Percentiles rank a stretch among this genome's conserved stretches.
These are phyloP conservation scores for Ustilago vetiveriae DNA, from an alignment of 1,284 basidiomycete genomes.

Conservation along the genomic window DNA sequence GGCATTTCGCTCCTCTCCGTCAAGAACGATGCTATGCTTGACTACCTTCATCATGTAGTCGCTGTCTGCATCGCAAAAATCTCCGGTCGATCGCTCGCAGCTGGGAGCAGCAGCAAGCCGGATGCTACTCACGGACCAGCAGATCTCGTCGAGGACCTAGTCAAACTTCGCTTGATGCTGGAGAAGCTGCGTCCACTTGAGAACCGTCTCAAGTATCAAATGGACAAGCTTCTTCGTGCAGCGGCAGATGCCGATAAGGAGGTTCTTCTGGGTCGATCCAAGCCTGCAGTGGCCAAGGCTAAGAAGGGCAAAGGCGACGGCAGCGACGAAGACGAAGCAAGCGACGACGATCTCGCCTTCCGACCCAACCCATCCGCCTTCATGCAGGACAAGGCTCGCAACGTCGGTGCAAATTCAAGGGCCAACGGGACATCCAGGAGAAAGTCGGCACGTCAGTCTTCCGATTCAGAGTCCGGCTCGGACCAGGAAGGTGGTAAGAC, in stretches of 20 bases:
- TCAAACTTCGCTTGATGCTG: constrained; percentile 56
- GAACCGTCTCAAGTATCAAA: constrained; percentile 88
- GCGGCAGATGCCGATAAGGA: constrained; percentile 50
- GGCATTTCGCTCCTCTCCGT: constrained; percentile 90
- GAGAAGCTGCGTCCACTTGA: constrained; percentile 75
- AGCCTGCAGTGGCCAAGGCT: constrained; percentile 5
- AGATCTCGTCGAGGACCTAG: constrained; percentile 51
- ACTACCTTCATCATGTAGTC: constrained; percentile 86
- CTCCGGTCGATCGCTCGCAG: constrained; percentile 43
- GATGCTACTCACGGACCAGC: constrained; percentile 5
- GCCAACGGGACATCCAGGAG: constrained; percentile 60
- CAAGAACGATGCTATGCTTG: constrained; percentile 85
- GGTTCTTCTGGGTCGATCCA: constrained; percentile 25
- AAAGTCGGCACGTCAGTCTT: constrained; percentile 56
- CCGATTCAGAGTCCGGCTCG: constrained; percentile 56
- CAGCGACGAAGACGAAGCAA: constrained; percentile 70
- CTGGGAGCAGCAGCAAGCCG: constrained; percentile 5
- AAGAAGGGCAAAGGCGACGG: constrained; percentile 69
- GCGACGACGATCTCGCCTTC: constrained; percentile 82
- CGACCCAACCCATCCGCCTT: constrained; percentile 78
- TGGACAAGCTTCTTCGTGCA: constrained; percentile 77
- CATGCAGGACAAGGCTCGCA: constrained; percentile 44
- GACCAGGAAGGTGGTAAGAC: constrained; percentile 34
- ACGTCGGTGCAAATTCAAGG: constrained; percentile 10
- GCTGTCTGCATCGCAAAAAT: constrained; percentile 68